Base-by-base conservation (phyloP, 2,329 filamentous ascomycete species). In the Ophiostoma himal-ulmi region DNA sequence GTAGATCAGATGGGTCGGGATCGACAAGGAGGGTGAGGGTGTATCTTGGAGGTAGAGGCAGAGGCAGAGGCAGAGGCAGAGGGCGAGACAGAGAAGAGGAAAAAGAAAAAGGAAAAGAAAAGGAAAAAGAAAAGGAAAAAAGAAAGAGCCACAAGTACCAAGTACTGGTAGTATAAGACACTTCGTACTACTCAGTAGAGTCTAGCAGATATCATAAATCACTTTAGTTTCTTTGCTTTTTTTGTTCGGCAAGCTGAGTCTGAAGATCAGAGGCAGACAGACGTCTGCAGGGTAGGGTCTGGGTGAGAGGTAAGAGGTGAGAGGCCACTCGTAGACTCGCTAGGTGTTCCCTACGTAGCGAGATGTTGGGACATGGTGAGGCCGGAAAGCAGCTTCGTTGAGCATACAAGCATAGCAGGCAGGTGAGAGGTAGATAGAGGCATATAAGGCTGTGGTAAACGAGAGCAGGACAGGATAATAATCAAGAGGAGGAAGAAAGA, bases 1-100 rank as follows among this genome's bases (percentile, higher is more conserved):
- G 68, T 37, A 68, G 69, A 71, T 71, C 71, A 69, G 71, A 71
- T 71, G 71, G 69, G 71, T 70, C 54, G 26, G 8, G 71, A 72
- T 72, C 71, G 71, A 70, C 48, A 68, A 37, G 36, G 68, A 44
- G 68, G 60, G 48, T 52, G 48, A 54, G 52, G 68, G 52, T 34
- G 54, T 69, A 41, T 41, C 5, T 22, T 10, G 60, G 14, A 10
- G 36, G 7, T 41, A 26, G 54, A 30, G 30, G 22, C 11, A 60
- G 44, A 39, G 37, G 8, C 2, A 7, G 1, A 39, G 44, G 54
- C 7, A 30, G 13, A 30, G 30, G 54, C 13, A 22, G 1, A 39
- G 44, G 54, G 2, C 14, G 13, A 30, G 30, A n/a, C 13, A 22
- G 20, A 14, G n/a, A 57, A 22, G n/a, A 57, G 54, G 54, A 30